Base-by-base conservation (phyloP, 495 filamentous ascomycete genomes). In the Neurospora discreta region DNA sequence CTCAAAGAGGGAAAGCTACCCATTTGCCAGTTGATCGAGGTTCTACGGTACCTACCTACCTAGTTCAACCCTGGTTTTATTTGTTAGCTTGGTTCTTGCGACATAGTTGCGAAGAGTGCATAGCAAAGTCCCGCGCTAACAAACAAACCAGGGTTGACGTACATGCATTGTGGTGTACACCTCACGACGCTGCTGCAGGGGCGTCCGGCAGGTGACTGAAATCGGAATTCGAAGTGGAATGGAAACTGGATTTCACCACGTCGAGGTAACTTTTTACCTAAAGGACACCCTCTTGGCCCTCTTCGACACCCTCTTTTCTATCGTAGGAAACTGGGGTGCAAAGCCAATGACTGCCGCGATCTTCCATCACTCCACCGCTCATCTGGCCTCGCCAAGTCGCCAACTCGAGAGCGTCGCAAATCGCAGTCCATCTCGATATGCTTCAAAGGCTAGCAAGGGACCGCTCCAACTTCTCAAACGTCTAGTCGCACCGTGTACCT, bases 361-460 rank as follows among this genome's bases (percentile, higher is more conserved):
- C 30, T 67, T 65, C 39, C 3, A 43, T 26, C 36, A 38, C 68
- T 71, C 73, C 70, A 74, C 73, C 69, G 60, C 73, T 74, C 71
- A 75, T 75, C 74, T 73, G 69, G 65, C 13, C 72, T 70, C 42
- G 18, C 67, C 52, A 65, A 65, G 52, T 65, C 46, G 44, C 44
- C 44, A 52, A 52, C 44, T 52, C 44, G n/a, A 23, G 44, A 23
- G 23, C 44, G 44, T 52, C 44, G 44, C 44, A 52, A 26, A 20
- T 52, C 44, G 26, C 44, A 60, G 52, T 33, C 52, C 52, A 65
- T 65, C 52, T 65, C 26, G 52, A 65, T 65, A 65, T 65, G 52
- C 52, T 65, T 9, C 26, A 26, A 26, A 65, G 52, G 52, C 52
- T 65, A 65, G 52, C 52, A 65, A 65, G 52, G 52, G 52, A 36